These are phyloP conservation scores for Capsella bursapastoris DNA, from an alignment of 345 rosid species.

Conservation along the genomic window DNA sequence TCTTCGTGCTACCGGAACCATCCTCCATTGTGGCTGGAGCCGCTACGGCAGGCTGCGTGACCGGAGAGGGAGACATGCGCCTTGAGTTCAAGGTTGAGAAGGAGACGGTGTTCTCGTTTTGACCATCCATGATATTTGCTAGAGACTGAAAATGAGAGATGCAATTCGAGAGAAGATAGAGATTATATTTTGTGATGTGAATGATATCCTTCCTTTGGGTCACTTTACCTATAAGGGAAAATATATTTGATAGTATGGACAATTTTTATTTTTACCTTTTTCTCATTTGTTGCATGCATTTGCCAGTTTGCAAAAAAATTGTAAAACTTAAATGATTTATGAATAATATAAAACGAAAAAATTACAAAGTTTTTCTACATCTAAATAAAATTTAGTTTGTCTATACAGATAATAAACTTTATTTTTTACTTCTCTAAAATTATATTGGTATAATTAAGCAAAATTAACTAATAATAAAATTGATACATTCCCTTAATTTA, in stretches of 20 bases:
- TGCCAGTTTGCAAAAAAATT: neutral
- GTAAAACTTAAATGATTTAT: neutral
- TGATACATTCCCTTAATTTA: neutral
- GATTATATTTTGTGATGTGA: constrained; percentile 24
- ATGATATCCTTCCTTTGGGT: constrained; percentile 40
- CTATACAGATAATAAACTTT: neutral
- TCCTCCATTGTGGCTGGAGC: neutral
- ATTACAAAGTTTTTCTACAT: no score
- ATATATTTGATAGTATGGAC: neutral
- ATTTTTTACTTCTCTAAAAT: neutral
- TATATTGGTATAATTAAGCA: neutral
- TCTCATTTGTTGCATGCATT: neutral
- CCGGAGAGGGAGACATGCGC: constrained; percentile 50
- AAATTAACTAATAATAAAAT: neutral
- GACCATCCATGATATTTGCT: constrained; percentile 26
- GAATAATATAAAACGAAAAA: no score
- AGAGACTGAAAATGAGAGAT: constrained; percentile 21
- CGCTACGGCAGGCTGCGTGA: neutral
- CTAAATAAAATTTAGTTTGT: neutral
- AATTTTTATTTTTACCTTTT: neutral
- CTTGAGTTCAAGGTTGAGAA: constrained; percentile 49
- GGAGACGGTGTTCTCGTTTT: constrained; percentile 50
- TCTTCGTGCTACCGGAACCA: constrained; percentile 36
- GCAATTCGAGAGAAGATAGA: neutral
- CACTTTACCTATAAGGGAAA: constrained; percentile 11